Evolutionary conservation across 305 asterid species (phyloP), one percentile per base, ranked within the genome.

Genomic region (Plantago coronopus): DNA sequence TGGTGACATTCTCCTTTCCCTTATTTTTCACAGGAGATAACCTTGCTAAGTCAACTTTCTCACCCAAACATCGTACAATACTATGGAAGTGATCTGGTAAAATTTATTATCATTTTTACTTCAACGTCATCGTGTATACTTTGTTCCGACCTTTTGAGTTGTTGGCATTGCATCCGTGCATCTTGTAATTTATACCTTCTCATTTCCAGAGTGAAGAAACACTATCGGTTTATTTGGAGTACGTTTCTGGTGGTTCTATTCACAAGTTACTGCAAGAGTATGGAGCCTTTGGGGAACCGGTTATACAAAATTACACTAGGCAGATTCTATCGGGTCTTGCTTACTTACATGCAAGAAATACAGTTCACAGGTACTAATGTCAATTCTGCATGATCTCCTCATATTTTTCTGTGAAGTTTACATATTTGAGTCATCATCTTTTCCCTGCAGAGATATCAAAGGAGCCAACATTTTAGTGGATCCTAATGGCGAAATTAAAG

Each of bases 171-270:
- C 2, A 34, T 0, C 12, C 8, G 12, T 34, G 40, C 40, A 34
- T 9, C 12, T 34, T 34, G 40, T 34, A 34, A 34, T 34, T n/a
- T 34, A 34, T 9, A 7, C 40, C 12, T 6, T 9, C 31, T 57
- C 18, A 65, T 59, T 59, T 17, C 40, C 77, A 93, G 99, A 80
- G 69, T 29, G 97, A 89, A 61, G 88, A 85, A 76, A 81, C 89
- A 48, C 68, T 93, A 64, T 89, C 97, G 2, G 96, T 93, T 64
- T 87, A 83, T 78, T 74, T 93, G 89, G 99, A 93, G 76, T 93
- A 84, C 31, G 97, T 93, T 53, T 93, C 99, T 31, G 99, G 99
- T 60, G 99, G 99, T 54, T 93, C 99, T 46, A 89, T 93, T 73
- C 95, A 89, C 77, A 93, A 93, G 77, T 69, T 93, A 63, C 78